Evolutionary conservation across 164 flowering plant species (phyloP).

Genomic region (Hamamelis virginiana): DNA sequence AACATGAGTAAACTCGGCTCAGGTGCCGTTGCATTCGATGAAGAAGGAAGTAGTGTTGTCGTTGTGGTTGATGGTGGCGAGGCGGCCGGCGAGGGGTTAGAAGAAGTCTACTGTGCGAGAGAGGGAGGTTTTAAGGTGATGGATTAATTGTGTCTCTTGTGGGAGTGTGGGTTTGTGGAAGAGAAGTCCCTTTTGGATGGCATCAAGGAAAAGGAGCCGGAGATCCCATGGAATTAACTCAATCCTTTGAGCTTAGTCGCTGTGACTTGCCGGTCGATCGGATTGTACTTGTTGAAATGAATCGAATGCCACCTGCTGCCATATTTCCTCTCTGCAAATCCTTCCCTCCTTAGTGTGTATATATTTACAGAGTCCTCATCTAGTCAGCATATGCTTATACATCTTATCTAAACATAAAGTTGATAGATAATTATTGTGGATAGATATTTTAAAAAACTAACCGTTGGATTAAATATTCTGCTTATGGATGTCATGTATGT

Average conservation of each 20-base stretch:
- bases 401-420: too few species aligned
- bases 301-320: too few species aligned
- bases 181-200: constrained; percentile 53
- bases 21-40: too few species aligned
- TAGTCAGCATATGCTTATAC: too few species aligned
- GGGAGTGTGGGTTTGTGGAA: constrained; percentile 22
- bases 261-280: neutral
- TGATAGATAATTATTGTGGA: too few species aligned
- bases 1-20: constrained; percentile 50
- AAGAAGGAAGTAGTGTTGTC: constrained; percentile 17
- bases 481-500: too few species aligned
- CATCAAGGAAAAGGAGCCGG: constrained; percentile 9
- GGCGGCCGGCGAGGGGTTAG: constrained; percentile 49
- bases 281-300: constrained; percentile 9
- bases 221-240: constrained; percentile 46
- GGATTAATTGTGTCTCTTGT: neutral
- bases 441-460: too few species aligned
- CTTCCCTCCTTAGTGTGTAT: too few species aligned
- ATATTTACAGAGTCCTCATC: too few species aligned
- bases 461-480: too few species aligned
- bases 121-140: constrained; percentile 33
- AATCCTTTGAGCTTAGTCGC: neutral
- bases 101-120: constrained; percentile 30
- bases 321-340: too few species aligned
- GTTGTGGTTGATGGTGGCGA: constrained; percentile 10